These are phyloP conservation scores for Pestalotiopsis fici DNA, from an alignment of 2,329 filamentous ascomycete species.

Conservation along the genomic window DNA sequence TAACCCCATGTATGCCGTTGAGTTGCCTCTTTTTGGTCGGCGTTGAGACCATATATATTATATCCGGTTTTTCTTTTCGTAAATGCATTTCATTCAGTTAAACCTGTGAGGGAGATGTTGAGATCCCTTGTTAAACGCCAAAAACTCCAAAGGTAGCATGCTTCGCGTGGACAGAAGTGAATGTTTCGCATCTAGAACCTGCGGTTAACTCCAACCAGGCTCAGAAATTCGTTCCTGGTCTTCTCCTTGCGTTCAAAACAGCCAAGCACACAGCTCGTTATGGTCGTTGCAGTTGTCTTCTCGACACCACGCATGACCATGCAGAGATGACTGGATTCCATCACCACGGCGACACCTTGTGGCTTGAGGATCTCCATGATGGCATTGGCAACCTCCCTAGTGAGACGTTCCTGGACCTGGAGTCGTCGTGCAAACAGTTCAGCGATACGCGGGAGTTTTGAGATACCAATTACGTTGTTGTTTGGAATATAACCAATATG, in stretches of 20 bases:
- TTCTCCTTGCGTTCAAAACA: constrained; percentile 92
- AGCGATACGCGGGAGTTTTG: constrained; percentile 91
- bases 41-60: constrained; percentile 9
- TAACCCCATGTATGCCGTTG: neutral
- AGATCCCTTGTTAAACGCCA: constrained; percentile 13
- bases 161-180: neutral
- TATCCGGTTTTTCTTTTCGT: neutral
- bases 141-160: constrained; percentile 5
- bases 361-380: constrained; percentile 92
- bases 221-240: constrained; percentile 94
- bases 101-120: constrained; percentile 18
- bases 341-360: constrained; percentile 93
- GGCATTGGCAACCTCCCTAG: constrained; percentile 92
- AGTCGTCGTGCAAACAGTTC: constrained; percentile 94
- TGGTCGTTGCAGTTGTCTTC: constrained; percentile 83
- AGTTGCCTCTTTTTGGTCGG: constrained; percentile 12
- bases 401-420: constrained; percentile 94
- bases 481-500: constrained; percentile 98
- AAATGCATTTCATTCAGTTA: neutral
- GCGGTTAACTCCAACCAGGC: constrained; percentile 66
- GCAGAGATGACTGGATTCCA: constrained; percentile 95
- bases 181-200: constrained; percentile 11
- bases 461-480: constrained; percentile 86
- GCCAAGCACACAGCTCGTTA: constrained; percentile 96
- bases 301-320: constrained; percentile 99